phyloP scores from a whole-genome alignment of 2,329 filamentous ascomycete species.

The Fusarium coffeatum region DNA sequence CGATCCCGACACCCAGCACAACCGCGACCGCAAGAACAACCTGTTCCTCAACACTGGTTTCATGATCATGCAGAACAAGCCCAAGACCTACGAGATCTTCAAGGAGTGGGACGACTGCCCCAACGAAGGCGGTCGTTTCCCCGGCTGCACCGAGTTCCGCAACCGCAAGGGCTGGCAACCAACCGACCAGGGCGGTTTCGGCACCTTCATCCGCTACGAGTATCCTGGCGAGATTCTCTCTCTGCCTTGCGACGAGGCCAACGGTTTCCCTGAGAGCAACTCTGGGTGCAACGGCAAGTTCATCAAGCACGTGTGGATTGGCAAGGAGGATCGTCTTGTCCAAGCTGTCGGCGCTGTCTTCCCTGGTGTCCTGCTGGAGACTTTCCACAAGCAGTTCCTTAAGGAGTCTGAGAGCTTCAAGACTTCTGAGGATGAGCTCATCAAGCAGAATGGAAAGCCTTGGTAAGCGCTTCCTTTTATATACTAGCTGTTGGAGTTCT shows the following conservation, averaged over 20 bases:
- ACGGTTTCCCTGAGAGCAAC: constrained; percentile 55
- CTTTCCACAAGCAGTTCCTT: constrained; percentile 53
- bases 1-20: constrained; percentile 53
- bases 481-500: no score
- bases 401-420: constrained; percentile 40
- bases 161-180: constrained; percentile 51
- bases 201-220: constrained; percentile 57
- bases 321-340: constrained; percentile 55
- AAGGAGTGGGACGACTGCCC: constrained; percentile 60
- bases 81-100: constrained; percentile 60
- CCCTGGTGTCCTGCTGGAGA: constrained; percentile 51
- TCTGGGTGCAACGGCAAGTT: constrained; percentile 55
- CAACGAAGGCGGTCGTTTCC: constrained; percentile 52
- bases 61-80: constrained; percentile 64
- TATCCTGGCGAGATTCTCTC: constrained; percentile 54
- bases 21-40: constrained; percentile 55
- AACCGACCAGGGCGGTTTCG: constrained; percentile 59
- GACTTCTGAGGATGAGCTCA: constrained; percentile 25
- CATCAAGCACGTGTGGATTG: constrained; percentile 58
- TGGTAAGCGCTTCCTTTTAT: constrained; percentile 1
- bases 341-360: constrained; percentile 53
- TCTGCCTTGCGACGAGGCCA: constrained; percentile 57
- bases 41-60: constrained; percentile 65
- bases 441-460: constrained; percentile 12
- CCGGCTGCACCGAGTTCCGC: constrained; percentile 54